phyloP scores from a whole-genome alignment of 2,329 filamentous ascomycete species.

The Pezicula neosporulosa region DNA sequence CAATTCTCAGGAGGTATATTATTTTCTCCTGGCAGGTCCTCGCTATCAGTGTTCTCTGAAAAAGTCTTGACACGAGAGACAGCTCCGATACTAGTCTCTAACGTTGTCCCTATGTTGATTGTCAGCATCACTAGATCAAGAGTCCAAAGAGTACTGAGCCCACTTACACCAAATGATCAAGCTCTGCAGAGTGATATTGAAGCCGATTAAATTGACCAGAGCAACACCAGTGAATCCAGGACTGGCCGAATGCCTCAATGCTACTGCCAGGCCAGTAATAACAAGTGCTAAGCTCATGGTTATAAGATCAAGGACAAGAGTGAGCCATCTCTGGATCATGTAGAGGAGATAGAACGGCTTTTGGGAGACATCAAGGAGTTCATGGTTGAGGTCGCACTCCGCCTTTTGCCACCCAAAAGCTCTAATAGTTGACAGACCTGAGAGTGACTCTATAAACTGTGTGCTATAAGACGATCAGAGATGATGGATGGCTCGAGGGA shows the following conservation, averaged over 20 bases:
- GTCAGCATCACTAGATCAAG: neutral
- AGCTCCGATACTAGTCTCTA: constrained; percentile 40
- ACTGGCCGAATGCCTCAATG: constrained; percentile 13
- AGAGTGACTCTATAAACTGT: constrained; percentile 39
- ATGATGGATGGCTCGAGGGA: neutral
- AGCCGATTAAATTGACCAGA: constrained; percentile 13
- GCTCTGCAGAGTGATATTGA: constrained; percentile 4
- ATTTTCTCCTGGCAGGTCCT: constrained; percentile 26
- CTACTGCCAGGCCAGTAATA: constrained; percentile 25
- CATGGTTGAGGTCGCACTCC: constrained; percentile 30
- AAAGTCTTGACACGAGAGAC: constrained; percentile 51
- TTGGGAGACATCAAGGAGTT: constrained; percentile 49
- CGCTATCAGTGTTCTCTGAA: constrained; percentile 23
- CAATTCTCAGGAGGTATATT: constrained; percentile 20
- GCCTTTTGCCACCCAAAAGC: constrained; percentile 38
- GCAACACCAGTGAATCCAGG: constrained; percentile 17
- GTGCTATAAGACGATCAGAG: constrained; percentile 17
- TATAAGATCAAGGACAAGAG: constrained; percentile 28
- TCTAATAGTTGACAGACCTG: constrained; percentile 38
- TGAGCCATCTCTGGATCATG: constrained; percentile 53
- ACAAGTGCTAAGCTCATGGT: constrained; percentile 17
- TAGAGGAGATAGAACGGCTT: constrained; percentile 52
- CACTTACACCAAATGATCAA: neutral
- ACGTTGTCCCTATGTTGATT: neutral
- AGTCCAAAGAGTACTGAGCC: neutral